Evolutionary conservation across 768 basidiomycete species (phyloP).

Genomic region (Pulveroboletus ravenelii): DNA sequence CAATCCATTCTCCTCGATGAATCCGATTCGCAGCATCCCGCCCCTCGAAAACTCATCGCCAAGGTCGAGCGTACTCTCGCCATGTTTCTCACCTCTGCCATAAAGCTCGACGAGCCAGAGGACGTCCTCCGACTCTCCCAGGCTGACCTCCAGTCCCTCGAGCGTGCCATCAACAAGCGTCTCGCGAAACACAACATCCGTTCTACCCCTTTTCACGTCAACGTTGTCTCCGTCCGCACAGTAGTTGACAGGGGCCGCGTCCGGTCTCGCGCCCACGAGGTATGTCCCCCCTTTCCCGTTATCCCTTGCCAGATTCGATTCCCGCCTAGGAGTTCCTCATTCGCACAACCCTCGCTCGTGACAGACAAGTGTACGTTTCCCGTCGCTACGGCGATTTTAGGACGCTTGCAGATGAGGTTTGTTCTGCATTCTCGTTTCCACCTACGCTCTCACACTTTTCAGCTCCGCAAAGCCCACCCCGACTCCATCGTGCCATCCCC

Average conservation of each 20-base stretch:
- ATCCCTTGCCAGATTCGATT: background rate
- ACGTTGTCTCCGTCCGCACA: constrained; percentile 82
- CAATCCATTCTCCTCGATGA: constrained; percentile 60
- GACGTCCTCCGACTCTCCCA: constrained; percentile 89
- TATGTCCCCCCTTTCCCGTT: constrained; percentile 26
- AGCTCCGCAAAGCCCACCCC: constrained; percentile 87
- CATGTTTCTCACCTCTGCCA: constrained; percentile 75
- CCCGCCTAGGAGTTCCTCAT: constrained; percentile 84
- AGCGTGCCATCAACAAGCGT: constrained; percentile 62
- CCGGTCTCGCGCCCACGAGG: constrained; percentile 83
- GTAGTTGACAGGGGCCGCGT: constrained; percentile 82
- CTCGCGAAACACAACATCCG: constrained; percentile 43
- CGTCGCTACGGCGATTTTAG: constrained; percentile 94
- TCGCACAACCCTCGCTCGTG: constrained; percentile 70
- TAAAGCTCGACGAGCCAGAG: constrained; percentile 79
- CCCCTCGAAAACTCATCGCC: constrained; percentile 61
- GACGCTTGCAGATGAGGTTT: constrained; percentile 79
- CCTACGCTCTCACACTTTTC: constrained; percentile 10
- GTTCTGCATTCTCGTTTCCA: constrained; percentile 12
- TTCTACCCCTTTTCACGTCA: constrained; percentile 76
- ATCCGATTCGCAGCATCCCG: constrained; percentile 51
- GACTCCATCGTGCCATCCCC: constrained; percentile 76
- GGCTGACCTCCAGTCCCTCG: constrained; percentile 74
- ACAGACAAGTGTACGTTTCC: constrained; percentile 80
- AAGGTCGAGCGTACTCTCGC: constrained; percentile 84